Evolutionary conservation across 140 eudicot species (phyloP).

Genomic region (Cichorium intybus): DNA sequence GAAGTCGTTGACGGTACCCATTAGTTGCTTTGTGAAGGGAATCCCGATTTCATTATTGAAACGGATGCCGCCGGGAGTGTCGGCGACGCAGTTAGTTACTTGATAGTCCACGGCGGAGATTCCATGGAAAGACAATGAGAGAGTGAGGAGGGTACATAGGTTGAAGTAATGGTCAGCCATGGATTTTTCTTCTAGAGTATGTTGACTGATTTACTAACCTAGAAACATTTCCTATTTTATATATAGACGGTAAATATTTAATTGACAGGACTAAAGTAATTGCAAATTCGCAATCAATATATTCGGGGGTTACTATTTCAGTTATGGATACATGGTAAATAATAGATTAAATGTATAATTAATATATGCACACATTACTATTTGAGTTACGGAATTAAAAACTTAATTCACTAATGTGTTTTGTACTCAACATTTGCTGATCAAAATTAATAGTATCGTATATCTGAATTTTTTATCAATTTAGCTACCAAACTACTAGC

Average conservation of each 20-base stretch:
- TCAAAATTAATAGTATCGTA: no score
- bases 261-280: not conserved
- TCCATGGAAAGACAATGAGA: not conserved
- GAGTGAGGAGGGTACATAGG: not conserved
- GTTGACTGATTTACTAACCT: no score
- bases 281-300: not conserved
- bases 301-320: not conserved
- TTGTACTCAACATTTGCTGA: no score
- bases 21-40: conserved; percentile 12
- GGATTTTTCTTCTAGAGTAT: no score
- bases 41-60: conserved; percentile 17
- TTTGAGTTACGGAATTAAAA: no score
- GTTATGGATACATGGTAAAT: no score
- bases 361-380: no score
- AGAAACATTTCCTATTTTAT: not conserved
- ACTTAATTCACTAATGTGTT: no score
- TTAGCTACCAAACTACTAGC: no score
- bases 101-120: conserved; percentile 10
- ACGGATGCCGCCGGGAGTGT: conserved; percentile 21
- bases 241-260: not conserved
- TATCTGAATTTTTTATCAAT: no score
- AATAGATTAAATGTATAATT: no score
- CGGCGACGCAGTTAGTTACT: conserved; percentile 11
- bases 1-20: conserved; percentile 11
- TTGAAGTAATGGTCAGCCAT: not conserved